A percentile compares a stretch with the other conserved stretches of the same genome.
phyloP scores from a whole-genome alignment of 495 filamentous ascomycete genomes.

The Parachaetomium inaequale region DNA sequence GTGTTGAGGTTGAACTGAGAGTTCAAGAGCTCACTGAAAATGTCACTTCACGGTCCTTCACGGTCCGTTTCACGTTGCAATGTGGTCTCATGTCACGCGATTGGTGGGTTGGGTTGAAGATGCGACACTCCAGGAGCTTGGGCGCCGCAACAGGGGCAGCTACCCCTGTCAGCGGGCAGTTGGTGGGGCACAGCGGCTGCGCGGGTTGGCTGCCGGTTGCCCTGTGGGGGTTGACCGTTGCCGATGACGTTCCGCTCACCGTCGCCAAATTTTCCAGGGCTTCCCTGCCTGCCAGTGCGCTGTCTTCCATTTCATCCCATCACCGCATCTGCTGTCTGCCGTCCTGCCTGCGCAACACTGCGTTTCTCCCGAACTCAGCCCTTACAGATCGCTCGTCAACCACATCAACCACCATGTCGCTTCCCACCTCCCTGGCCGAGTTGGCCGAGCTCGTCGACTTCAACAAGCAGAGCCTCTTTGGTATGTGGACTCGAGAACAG shows the following conservation, averaged over 20 bases:
- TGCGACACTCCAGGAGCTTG: slow-evolving; percentile 17
- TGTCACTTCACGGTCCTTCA: background rate
- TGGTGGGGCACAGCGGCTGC: background rate
- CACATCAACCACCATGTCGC: slow-evolving; percentile 27
- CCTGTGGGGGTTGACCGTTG: background rate
- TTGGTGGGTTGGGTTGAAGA: slow-evolving; percentile 17
- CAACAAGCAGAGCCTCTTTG: slow-evolving; percentile 58
- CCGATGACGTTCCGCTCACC: slow-evolving; percentile 16
- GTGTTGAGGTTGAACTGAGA: background rate
- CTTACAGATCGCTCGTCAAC: slow-evolving; percentile 3
- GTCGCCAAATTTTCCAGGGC: slow-evolving; percentile 4
- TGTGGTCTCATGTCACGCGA: slow-evolving; percentile 22
- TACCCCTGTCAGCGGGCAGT: slow-evolving; percentile 4
- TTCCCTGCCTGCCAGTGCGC: background rate
- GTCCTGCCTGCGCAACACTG: background rate
- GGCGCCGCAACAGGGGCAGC: slow-evolving; percentile 10
- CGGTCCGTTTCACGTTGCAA: slow-evolving; percentile 10
- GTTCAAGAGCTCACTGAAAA: background rate
- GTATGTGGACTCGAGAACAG: slow-evolving; percentile 40
- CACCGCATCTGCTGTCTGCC: background rate
- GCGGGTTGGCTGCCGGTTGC: slow-evolving; percentile 4
- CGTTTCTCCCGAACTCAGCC: background rate
- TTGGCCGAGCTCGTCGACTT: slow-evolving; percentile 54
- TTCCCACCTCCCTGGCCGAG: slow-evolving; percentile 34
- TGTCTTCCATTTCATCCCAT: background rate